Conservation (phyloP, 176 grass and related monocot genomes). For the Oryza longistaminata region DNA sequence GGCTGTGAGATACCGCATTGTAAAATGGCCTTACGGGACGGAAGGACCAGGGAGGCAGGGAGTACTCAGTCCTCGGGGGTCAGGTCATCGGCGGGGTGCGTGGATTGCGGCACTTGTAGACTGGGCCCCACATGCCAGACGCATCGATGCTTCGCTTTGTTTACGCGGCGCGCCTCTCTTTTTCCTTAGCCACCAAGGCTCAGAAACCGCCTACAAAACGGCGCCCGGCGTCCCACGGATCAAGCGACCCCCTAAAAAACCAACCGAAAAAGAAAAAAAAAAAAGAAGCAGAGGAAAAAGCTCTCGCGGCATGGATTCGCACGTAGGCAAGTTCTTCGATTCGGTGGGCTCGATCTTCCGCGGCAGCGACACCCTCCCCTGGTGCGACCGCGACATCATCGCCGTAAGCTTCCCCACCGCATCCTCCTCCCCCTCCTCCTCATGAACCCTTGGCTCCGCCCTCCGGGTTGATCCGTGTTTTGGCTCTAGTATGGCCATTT, state of each 20-base stretch:
- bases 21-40: too few relatives aligned
- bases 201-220: conserved; percentile 28
- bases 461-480: neutral
- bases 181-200: neutral
- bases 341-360: conserved; percentile 79
- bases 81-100: too few relatives aligned
- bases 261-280: neutral
- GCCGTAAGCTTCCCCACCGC: conserved; percentile 44
- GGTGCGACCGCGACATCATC: conserved; percentile 80
- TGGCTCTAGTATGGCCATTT: neutral
- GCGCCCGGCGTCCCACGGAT: conserved; percentile 19
- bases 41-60: too few relatives aligned
- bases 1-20: too few relatives aligned
- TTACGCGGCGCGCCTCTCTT: neutral
- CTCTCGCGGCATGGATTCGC: conserved; percentile 42
- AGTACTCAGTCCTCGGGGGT: too few relatives aligned
- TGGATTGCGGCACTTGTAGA: too few relatives aligned
- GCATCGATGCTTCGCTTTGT: neutral
- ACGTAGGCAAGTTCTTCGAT: conserved; percentile 56
- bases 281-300: neutral
- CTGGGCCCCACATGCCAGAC: too few relatives aligned
- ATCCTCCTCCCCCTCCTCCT: conserved; percentile 3
- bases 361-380: conserved; percentile 64
- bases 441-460: neutral
- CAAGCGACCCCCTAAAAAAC: conserved; percentile 4